Conservation (phyloP, 257 asterid species). For the Capsicum rhomboideum region DNA sequence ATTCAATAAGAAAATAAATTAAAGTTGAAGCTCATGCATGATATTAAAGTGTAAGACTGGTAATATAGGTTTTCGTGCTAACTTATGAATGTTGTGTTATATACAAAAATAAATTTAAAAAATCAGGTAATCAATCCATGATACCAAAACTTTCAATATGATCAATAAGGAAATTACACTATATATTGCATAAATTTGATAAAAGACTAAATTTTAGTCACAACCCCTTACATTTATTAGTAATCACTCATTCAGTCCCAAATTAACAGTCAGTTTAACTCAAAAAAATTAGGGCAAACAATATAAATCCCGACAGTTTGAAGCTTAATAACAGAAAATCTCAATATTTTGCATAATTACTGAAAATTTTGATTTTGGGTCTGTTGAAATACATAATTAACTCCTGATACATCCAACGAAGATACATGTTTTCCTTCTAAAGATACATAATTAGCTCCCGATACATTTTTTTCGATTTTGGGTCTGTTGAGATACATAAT, state of each 20-base stretch:
- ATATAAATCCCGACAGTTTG: no score
- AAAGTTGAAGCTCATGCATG: not conserved
- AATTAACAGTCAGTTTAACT: not conserved
- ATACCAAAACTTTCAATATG: not conserved
- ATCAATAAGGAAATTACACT: not conserved
- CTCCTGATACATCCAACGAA: no score
- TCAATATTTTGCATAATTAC: no score
- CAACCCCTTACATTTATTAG: not conserved
- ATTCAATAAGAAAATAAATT: not conserved
- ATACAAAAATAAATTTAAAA: not conserved
- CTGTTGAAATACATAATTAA: no score
- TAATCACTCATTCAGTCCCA: not conserved
- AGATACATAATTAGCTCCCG: no score
- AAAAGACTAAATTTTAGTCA: not conserved
- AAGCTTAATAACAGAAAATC: no score
- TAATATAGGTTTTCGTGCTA: not conserved
- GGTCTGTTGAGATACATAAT: no score
- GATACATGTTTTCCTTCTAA: no score
- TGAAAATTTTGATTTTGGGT: no score
- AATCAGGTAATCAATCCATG: not conserved
- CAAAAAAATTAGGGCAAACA: not conserved
- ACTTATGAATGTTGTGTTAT: not conserved
- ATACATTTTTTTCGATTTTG: no score
- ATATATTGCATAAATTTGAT: not conserved
- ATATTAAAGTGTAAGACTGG: not conserved